Base-by-base conservation (phyloP, 345 rosid genomes). In the Psidium guajava region DNA sequence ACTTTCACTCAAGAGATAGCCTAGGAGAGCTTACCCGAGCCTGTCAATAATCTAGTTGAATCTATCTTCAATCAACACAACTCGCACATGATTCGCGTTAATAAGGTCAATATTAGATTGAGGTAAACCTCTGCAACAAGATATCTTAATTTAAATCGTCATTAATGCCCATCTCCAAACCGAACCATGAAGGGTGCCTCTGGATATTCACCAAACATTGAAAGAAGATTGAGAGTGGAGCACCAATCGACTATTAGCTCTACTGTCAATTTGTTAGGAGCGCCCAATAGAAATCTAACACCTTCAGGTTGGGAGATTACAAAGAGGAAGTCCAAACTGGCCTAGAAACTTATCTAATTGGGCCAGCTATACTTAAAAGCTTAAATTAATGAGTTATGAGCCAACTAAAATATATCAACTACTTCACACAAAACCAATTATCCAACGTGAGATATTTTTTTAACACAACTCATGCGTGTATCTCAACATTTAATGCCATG, bases 331-430 rank as follows among this genome's bases (percentile, higher is more conserved):
- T 4, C 1, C 32, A 0, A 59, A 9, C 4, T 3, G 7, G 24
- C 2, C 2, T 2, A 5, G 9, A 53, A 53, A 56, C 11, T 27
- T 59, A 59, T 27, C 2, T 0, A 13, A 0, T 6, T 59, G 28
- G 6, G 14, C 0, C 20, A 53, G 3, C 6, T 59, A 2, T 0
- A 0, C 2, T 0, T 0, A 6, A 27, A 59, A 27, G 36, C 27
- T 27, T 27, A 27, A 1, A 3, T 27, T 2, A 14, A 59, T 27
- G 9, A 59, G 4, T 6, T 59, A 28, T 3, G 0, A 14, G 73
- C 16, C 9, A n/a, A 59, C 40, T 59, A 0, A 5, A 59, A 59
- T 59, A 59, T 59, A 27, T 27, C 9, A 27, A 50, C 3, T 50
- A 50, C 52, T 50, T 50, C 52, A 50, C 52, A 53, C 20, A 5